phyloP scores from a whole-genome alignment of 306 rosid species.

The Echinosophora koreensis region DNA sequence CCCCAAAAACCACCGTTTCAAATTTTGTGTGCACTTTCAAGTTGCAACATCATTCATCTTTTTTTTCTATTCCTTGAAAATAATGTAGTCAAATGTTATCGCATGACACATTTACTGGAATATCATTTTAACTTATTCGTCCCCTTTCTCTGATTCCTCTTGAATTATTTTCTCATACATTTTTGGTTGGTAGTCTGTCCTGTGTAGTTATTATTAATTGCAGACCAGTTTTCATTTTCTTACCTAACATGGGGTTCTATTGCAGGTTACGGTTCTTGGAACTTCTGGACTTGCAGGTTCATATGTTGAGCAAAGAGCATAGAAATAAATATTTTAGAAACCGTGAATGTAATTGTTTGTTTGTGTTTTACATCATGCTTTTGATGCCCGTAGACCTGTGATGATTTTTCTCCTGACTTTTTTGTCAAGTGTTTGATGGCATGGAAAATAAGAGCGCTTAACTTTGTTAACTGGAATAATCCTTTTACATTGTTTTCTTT shows the following conservation, averaged over 20 bases:
- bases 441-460: slow-evolving; percentile 67
- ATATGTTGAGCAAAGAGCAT: slow-evolving; percentile 91
- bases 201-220: slow-evolving; percentile 7
- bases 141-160: slow-evolving; percentile 5
- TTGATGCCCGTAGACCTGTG: slow-evolving; percentile 47
- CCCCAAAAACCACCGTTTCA: slow-evolving; percentile 7
- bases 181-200: slow-evolving; percentile 15
- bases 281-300: slow-evolving; percentile 98
- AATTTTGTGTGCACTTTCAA: slow-evolving; percentile 31
- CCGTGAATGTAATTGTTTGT: slow-evolving; percentile 48
- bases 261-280: slow-evolving; percentile 93
- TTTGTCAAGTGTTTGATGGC: slow-evolving; percentile 48
- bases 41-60: neutral
- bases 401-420: slow-evolving; percentile 49
- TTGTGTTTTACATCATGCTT: slow-evolving; percentile 44
- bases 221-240: slow-evolving; percentile 30
- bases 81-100: slow-evolving; percentile 2
- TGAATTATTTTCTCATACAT: neutral
- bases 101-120: slow-evolving; percentile 8
- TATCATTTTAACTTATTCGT: neutral
- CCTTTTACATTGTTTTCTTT: slow-evolving; percentile 19
- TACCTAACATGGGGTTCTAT: slow-evolving; percentile 33
- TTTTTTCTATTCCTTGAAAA: slow-evolving; percentile 28
- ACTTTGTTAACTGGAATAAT: slow-evolving; percentile 36
- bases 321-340: slow-evolving; percentile 46